Conservation (phyloP, 352 stramenopile genomes). For the Pythium rishiriense region DNA sequence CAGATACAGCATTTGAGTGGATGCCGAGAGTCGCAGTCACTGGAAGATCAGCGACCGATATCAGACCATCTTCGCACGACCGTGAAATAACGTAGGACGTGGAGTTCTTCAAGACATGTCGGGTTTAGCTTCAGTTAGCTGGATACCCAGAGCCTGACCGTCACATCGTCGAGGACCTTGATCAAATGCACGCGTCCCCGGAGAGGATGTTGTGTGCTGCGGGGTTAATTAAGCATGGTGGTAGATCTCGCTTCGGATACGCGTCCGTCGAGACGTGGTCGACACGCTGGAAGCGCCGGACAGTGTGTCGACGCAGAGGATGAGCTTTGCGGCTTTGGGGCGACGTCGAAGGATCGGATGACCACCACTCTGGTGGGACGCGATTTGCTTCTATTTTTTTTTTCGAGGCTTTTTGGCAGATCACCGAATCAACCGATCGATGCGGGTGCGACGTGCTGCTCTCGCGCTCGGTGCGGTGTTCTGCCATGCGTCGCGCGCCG, state of each 20-base stretch:
- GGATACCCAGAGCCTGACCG: slow-evolving; percentile 47
- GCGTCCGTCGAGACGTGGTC: background rate
- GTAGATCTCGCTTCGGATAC: background rate
- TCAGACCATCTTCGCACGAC: slow-evolving; percentile 20
- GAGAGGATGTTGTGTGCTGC: background rate
- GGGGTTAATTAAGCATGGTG: background rate
- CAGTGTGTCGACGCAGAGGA: background rate
- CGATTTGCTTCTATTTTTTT: background rate
- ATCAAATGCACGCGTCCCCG: background rate
- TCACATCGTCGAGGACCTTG: slow-evolving; percentile 43
- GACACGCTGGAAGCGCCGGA: no score
- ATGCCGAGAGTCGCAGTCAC: background rate
- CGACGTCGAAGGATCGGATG: background rate
- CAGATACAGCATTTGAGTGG: background rate
- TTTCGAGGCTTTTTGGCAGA: no score
- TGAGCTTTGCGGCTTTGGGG: background rate
- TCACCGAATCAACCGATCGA: no score
- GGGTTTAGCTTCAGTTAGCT: slow-evolving; percentile 34
- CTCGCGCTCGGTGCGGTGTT: no score
- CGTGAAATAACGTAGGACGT: slow-evolving; percentile 30
- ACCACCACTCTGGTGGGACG: background rate
- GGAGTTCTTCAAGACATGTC: slow-evolving; percentile 36
- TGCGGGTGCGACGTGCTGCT: no score
- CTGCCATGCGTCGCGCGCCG: no score
- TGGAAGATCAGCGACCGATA: background rate